Evolutionary conservation across 768 basidiomycete species (phyloP), one percentile per base, ranked within the genome.

Genomic region (Phylloporus rhodoxanthus): DNA sequence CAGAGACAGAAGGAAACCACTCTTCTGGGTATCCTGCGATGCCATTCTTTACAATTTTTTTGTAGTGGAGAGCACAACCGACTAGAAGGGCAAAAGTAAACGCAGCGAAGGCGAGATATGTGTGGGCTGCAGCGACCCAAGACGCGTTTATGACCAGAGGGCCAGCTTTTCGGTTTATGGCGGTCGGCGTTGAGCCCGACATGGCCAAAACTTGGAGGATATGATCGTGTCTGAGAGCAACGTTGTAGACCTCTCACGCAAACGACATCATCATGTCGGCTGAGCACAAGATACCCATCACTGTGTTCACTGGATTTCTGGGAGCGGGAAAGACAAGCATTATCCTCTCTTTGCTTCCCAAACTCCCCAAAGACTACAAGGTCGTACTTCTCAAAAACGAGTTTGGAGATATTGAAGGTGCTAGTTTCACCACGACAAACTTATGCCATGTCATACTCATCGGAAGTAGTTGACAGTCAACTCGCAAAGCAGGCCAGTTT

Each of bases 301-400:
- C 94, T 1, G 88, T 94, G 50, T 91, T 95, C 69, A 97, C 93
- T n/a, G 93, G 93, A 14, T 95, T 91, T 64, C 79, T 92, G 4
- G 88, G 87, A 3, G 85, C 85, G 15, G 87, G 87, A 37, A 88
- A 88, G 67, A 88, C 85, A 0, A 82, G 81, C 3, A 73, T 87
- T 23, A 94, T 96, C 54, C 79, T 95, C 15, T 85, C 87, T 2
- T 73, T 95, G 1, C 77, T 96, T 2, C 84, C 86, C 3, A 82
- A 83, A 57, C 74, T 97, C 7, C 89, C 91, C 3, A 79, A 81
- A 46, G 85, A 88, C 59, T 94, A 94, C 75, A 89, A 82, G 59
- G 86, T 88, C 28, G 91, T 93, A 6, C 70, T 97, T 33, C 76
- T 97, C 54, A 97, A 97, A 74, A 97, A 97, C 70, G 94, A 97